Evolutionary conservation across 352 stramenopile species (phyloP).

Genomic region (Pythium utonaiense): DNA sequence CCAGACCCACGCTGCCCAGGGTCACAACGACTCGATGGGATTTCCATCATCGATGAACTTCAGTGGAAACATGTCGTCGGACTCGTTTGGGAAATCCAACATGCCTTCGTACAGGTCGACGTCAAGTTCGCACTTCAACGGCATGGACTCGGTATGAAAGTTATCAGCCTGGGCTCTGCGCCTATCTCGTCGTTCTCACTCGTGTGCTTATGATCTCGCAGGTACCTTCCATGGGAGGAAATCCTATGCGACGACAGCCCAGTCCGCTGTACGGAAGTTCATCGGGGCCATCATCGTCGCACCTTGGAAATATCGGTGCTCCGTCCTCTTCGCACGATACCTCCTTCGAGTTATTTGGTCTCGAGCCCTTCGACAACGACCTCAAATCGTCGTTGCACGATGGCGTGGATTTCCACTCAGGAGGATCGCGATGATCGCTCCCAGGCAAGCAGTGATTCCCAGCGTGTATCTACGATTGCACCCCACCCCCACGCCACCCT

Average conservation of each 20-base stretch:
- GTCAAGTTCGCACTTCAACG: conserved; percentile 44
- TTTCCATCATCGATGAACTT: conserved; percentile 12
- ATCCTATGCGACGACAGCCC: conserved; percentile 14
- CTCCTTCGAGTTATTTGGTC: conserved; percentile 32
- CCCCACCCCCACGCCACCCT: too few relatives aligned
- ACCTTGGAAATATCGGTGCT: conserved; percentile 7
- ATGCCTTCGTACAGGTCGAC: conserved; percentile 44
- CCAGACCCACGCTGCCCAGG: conserved; percentile 3
- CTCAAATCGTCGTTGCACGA: conserved; percentile 20
- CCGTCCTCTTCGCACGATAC: conserved; percentile 6
- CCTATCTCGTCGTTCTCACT: not conserved
- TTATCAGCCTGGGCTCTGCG: too few relatives aligned
- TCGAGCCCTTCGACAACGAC: conserved; percentile 30
- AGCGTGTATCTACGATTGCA: too few relatives aligned
- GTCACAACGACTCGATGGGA: conserved; percentile 13
- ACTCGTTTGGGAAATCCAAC: conserved; percentile 34
- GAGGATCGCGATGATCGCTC: not conserved
- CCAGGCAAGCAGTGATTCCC: not conserved
- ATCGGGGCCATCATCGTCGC: not conserved
- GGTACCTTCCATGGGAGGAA: conserved; percentile 20
- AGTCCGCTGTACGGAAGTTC: conserved; percentile 22
- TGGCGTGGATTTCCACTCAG: conserved; percentile 23
- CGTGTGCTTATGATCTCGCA: not conserved
- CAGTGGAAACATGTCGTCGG: conserved; percentile 7
- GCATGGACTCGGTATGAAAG: conserved; percentile 53